Base-by-base conservation (phyloP, 371 early-diverging fungal species). In the Mortierella sp. region DNA sequence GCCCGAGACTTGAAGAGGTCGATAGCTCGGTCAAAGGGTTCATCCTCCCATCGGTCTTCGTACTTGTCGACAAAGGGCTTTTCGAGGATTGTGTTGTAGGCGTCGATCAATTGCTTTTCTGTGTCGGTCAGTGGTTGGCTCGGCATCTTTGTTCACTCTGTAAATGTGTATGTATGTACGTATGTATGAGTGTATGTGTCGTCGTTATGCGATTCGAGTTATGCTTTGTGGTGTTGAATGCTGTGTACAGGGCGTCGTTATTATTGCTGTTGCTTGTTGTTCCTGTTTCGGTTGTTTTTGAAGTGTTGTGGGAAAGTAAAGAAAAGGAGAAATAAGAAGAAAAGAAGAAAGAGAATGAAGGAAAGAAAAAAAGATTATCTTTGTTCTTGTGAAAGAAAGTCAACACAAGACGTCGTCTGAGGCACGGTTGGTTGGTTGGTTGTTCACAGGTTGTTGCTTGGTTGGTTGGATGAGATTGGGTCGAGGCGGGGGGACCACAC, bases 1-100 rank as follows among this genome's bases (percentile, higher is more conserved):
- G 85, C 85, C 4, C 85, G 73, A 16, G 85, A 75, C 79, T 84
- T 84, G 85, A 85, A 85, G 28, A 79, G 85, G 72, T 85, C 85
- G 31, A 85, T 74, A 26, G 85, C 85, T 3, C 85, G 85, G 54
- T 85, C 85, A 77, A 85, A 85, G 16, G 85, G 76, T 13, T 85
- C 85, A 52, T 85, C 85, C 38, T 82, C 75, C 85, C 85, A 85
- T 70, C 72, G 76, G 47, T 85, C 85, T 77, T 85, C 85, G 74
- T 81, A 85, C 77, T 81, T 85, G 80, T 85, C 82, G 55, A 79
- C 79, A 55, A 85, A 85, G 48, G 85, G 82, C 34, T 85, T 79
- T 31, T 79, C 72, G 45, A 85, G 79, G 77, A 85, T 85, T 6
- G 76, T 85, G 44, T 73, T 85, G 78, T 85, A 85, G 38, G 85